phyloP scores from a whole-genome alignment of 2,329 filamentous ascomycete genomes.

The Aureobasidium subglaciale region DNA sequence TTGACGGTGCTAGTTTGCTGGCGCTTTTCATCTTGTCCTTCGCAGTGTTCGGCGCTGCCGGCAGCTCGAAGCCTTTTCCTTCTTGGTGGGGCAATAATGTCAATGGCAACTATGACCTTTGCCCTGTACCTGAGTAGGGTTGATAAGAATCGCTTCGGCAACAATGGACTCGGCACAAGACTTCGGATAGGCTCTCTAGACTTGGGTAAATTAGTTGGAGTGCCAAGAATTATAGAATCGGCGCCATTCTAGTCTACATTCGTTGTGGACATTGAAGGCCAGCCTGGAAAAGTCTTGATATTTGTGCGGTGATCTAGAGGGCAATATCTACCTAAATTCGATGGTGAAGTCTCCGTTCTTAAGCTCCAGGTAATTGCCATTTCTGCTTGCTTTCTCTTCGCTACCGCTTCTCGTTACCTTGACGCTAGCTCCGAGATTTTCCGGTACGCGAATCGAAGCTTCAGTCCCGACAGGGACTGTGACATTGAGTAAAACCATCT shows the following conservation, averaged over 20 bases:
- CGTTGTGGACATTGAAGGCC: no score
- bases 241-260: no score
- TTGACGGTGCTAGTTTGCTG: constrained; percentile 45
- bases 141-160: no score
- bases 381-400: no score
- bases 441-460: neutral
- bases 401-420: neutral
- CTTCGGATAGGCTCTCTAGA: no score
- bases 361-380: neutral
- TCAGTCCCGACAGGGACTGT: constrained; percentile 24
- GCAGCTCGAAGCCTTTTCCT: constrained; percentile 38
- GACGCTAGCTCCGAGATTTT: neutral
- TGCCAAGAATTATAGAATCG: no score
- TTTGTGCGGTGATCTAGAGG: no score
- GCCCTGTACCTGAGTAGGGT: constrained; percentile 28
- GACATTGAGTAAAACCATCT: constrained; percentile 19
- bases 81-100: constrained; percentile 50
- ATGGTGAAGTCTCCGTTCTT: neutral
- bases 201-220: no score
- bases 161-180: no score
- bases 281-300: no score
- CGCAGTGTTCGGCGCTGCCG: constrained; percentile 44
- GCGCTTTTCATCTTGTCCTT: constrained; percentile 50
- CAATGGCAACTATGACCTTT: constrained; percentile 43
- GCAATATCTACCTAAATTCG: neutral